Base-by-base conservation (phyloP, 2,329 filamentous ascomycete species). In the Pseudogymnoascus pannorum region DNA sequence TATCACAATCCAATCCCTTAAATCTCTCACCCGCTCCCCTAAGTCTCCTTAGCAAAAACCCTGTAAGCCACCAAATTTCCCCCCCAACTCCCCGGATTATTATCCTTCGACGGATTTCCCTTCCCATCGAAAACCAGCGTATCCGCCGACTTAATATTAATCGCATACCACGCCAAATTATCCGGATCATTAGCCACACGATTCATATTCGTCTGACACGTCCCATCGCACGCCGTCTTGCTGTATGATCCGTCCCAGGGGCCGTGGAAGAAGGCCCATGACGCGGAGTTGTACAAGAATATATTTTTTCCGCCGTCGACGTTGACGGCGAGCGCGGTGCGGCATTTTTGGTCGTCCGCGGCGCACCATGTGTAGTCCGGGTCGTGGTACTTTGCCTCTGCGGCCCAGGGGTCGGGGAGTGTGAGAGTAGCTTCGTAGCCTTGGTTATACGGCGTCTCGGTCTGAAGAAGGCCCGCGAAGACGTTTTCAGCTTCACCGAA, bases 381-480 rank as follows among this genome's bases (percentile, higher is more conserved):
- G 65, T 72, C 73, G 22, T 65, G 68, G 59, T 65, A 72, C 44
- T 61, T 61, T 12, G 58, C 22, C 48, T 66, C 70, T 16, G 63
- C 65, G 16, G 61, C 18, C 75, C 76, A 79, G 2, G 77, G 77
- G 3, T 68, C 67, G 5, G 77, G 77, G 3, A 75, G 74, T 22
- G 67, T 63, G 2, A 71, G 64, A 1, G 69, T 71, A 12, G 70
- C 71, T n/a, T 69, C 68, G 11, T 64, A 61, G 2, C 71, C 73
- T 71, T 90, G 87, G 73, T 81, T 88, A 73, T 90, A 90, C 0
- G 87, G 82, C 4, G 87, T 86, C 72, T 90, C 87, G 58, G 86
- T 86, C 70, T 91, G 87, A 57, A 86, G 81, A 67, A 85, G 79
- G 16, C 84, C 85, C 68, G 85, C 81, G 71, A 81, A 86, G 60